Evolutionary conservation across 768 basidiomycete species (phyloP).

Genomic region (Leccinum pellstonianum): DNA sequence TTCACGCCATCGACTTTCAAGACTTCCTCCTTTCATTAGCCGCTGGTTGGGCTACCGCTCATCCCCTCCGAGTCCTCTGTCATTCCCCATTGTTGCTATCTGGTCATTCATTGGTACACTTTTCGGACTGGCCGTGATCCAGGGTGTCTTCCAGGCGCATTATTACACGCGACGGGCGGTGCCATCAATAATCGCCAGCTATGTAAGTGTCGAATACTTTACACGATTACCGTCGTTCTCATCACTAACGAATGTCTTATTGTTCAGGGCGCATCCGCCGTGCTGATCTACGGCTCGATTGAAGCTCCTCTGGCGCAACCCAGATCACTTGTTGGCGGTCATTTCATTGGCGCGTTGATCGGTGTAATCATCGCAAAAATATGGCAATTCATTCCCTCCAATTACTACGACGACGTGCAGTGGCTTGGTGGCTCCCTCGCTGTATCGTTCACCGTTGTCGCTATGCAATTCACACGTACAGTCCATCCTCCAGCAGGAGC

Average conservation of each 20-base stretch:
- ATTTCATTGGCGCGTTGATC: slow-evolving; percentile 37
- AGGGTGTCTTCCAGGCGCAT: slow-evolving; percentile 48
- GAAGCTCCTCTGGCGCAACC: slow-evolving; percentile 56
- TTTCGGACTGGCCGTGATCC: slow-evolving; percentile 47
- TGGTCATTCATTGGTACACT: slow-evolving; percentile 58
- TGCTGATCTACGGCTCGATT: slow-evolving; percentile 52
- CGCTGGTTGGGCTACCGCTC: slow-evolving; percentile 16
- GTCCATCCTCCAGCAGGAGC: slow-evolving; percentile 59
- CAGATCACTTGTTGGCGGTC: slow-evolving; percentile 49
- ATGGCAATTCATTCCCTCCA: slow-evolving; percentile 44
- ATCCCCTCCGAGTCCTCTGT: slow-evolving; percentile 6
- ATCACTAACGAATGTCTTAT: not conserved
- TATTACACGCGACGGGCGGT: slow-evolving; percentile 48
- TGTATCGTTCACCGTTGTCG: slow-evolving; percentile 41
- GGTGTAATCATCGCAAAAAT: slow-evolving; percentile 53
- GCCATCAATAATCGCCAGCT: slow-evolving; percentile 18
- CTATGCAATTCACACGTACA: slow-evolving; percentile 53
- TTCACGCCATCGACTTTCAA: not conserved
- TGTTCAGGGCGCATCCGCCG: slow-evolving; percentile 51
- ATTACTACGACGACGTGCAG: slow-evolving; percentile 43
- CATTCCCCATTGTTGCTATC: slow-evolving; percentile 1
- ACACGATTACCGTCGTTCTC: not conserved
- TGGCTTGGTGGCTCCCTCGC: slow-evolving; percentile 42
- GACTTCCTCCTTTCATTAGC: slow-evolving; percentile 4
- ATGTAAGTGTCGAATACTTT: slow-evolving; percentile 14